phyloP scores from a whole-genome alignment of 495 filamentous ascomycete species.

The Amniculicola lignicola region DNA sequence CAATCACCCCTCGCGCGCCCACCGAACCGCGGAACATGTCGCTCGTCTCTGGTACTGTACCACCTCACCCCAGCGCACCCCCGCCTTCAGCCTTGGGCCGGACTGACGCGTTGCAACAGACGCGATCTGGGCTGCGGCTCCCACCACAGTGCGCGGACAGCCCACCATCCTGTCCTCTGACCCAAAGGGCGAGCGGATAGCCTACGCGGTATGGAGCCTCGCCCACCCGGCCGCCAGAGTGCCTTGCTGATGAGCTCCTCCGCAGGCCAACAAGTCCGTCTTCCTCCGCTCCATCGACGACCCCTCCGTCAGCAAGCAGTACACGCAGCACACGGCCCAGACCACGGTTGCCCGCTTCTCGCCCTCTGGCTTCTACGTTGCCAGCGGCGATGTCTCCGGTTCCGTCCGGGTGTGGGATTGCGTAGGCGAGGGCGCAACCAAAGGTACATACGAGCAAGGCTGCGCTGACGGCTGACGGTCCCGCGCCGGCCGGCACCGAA shows the following conservation, averaged over 20 bases:
- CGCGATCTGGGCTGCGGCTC: slow-evolving; percentile 70
- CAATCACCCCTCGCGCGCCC: background rate
- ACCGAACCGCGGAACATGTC: slow-evolving; percentile 8
- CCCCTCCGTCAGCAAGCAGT: slow-evolving; percentile 76
- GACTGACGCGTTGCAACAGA: slow-evolving; percentile 44
- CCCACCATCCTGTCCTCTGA: slow-evolving; percentile 89
- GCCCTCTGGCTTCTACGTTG: slow-evolving; percentile 90
- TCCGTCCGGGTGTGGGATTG: slow-evolving; percentile 86
- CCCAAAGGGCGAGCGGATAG: slow-evolving; percentile 85
- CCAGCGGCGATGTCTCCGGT: slow-evolving; percentile 85
- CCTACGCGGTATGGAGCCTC: slow-evolving; percentile 71
- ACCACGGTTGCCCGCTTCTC: slow-evolving; percentile 94
- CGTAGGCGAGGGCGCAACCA: slow-evolving; percentile 61
- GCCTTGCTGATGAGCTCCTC: background rate
- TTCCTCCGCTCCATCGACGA: slow-evolving; percentile 91
- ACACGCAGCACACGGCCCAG: slow-evolving; percentile 79
- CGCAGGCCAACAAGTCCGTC: slow-evolving; percentile 88
- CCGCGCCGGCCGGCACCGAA: background rate
- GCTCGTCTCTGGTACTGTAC: slow-evolving; percentile 15
- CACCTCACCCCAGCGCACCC: background rate
- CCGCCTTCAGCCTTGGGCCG: background rate
- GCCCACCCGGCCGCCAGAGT: background rate
- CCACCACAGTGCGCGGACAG: slow-evolving; percentile 78
- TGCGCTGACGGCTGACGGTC: background rate
- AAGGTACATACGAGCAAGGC: slow-evolving; percentile 47